Evolutionary conservation across 306 rosid species (phyloP), one percentile per base, ranked within the genome.

Genomic region (Cucurbita pepo): DNA sequence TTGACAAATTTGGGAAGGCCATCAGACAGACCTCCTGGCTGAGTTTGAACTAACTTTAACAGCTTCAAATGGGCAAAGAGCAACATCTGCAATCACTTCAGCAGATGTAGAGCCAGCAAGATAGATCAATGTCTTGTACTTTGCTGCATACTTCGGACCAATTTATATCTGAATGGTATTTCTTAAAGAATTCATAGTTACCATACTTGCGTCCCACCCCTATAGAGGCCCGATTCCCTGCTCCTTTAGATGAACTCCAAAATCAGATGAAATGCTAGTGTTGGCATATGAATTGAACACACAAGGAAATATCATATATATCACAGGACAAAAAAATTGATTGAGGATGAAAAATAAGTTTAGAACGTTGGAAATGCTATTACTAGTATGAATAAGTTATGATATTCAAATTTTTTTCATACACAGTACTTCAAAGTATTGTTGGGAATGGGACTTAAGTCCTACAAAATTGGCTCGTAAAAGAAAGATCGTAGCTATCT

Each of bases 41-140:
- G 99, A 14, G 99, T 95, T 81, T 95, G 99, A 19, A 95, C 97
- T 90, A 53, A 95, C 97, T 82, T 95, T 95, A 69, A 95, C 99
- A 3, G 97, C 99, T 83, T 95, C 99, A 1, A 95, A 82, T 41
- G 99, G 99, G 87, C 96, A 95, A 61, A 95, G 96, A 1, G 93
- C 99, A 83, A 95, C 0, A 81, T 91, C 99, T 0, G 99, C 99
- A 75, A 95, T 91, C 66, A 91, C 84, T 89, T 95, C 99, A 0
- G 99, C 99, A 61, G 99, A 95, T 9, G 97, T 97, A 4, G 99
- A 95, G 81, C 96, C 96, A 76, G 99, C 97, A 74, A 95, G 99
- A 83, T 95, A 95, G 80, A 95, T 89, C 86, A 95, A 80, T 51
- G 97, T 91, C 90, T 95, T 95, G 95, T 91, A 91, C 82, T 95